Percentiles rank a stretch among this genome's conserved stretches.
phyloP scores from a whole-genome alignment of 2,329 filamentous ascomycete species.

The Colletotrichum acutatum region DNA sequence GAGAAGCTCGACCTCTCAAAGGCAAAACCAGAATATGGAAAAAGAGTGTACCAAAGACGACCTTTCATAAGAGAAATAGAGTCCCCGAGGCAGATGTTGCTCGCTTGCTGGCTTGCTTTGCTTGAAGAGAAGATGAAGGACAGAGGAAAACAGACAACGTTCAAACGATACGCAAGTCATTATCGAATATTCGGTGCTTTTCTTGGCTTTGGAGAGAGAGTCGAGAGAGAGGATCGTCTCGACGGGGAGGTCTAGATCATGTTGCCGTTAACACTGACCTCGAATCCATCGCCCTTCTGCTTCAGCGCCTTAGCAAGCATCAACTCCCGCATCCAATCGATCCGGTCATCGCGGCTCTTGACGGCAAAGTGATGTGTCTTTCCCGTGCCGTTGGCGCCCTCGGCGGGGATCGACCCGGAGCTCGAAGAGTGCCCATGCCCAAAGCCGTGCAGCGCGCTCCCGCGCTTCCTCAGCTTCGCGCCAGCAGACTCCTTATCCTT shows the following conservation, averaged over 20 bases:
- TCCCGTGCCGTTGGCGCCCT: constrained; percentile 69
- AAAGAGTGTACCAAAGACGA: constrained; percentile 25
- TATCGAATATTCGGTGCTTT: constrained; percentile 14
- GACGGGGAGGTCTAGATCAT: constrained; percentile 64
- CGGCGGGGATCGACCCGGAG: constrained; percentile 44
- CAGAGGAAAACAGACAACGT: constrained; percentile 11
- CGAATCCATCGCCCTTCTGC: constrained; percentile 85
- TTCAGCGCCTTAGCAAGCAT: constrained; percentile 91
- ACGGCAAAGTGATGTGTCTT: constrained; percentile 97
- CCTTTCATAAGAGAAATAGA: not conserved
- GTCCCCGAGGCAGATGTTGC: not conserved
- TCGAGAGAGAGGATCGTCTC: not conserved
- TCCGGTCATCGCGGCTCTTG: constrained; percentile 85
- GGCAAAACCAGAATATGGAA: constrained; percentile 35
- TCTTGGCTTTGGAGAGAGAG: constrained; percentile 2
- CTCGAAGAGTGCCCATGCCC: constrained; percentile 36
- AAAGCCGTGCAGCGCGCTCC: constrained; percentile 55
- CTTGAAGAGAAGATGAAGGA: constrained; percentile 22
- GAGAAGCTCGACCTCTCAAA: not conserved
- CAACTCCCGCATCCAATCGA: constrained; percentile 96
- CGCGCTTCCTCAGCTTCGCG: constrained; percentile 60
- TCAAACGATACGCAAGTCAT: not conserved
- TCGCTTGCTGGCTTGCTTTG: not conserved
- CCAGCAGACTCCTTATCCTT: constrained; percentile 60
- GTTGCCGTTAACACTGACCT: constrained; percentile 84